A percentile compares a stretch with the other conserved stretches of the same genome.
Conservation (phyloP, 768 basidiomycete species). For the Hortiboletus campestris region DNA sequence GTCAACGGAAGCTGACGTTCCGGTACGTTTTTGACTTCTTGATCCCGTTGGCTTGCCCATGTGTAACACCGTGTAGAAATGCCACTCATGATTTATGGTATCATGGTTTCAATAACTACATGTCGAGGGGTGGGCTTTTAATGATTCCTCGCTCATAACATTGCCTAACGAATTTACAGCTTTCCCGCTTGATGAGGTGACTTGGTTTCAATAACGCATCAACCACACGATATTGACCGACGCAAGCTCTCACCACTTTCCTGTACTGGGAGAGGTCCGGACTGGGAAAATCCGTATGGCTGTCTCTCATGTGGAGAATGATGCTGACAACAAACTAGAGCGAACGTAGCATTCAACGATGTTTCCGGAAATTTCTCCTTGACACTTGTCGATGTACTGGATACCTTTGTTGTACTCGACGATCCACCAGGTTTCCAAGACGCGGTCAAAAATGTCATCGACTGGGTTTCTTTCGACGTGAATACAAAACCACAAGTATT, state of each 20-base stretch:
- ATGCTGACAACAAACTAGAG: constrained; percentile 34
- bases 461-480: constrained; percentile 86
- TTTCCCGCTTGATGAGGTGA: constrained; percentile 85
- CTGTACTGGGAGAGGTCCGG: constrained; percentile 84
- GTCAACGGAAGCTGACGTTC: constrained; percentile 52
- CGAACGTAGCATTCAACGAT: constrained; percentile 82
- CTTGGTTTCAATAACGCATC: constrained; percentile 5
- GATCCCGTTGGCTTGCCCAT: background rate
- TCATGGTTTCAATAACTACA: constrained; percentile 88
- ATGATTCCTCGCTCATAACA: constrained; percentile 1
- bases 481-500: constrained; percentile 98
- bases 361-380: constrained; percentile 93
- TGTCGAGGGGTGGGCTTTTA: constrained; percentile 63
- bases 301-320: constrained; percentile 5
- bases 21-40: constrained; percentile 41
- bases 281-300: constrained; percentile 78
- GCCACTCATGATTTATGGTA: constrained; percentile 79
- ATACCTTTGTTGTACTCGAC: constrained; percentile 85
- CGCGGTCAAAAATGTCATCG: constrained; percentile 80
- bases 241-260: constrained; percentile 81
- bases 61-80: constrained; percentile 44
- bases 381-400: constrained; percentile 79
- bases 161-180: constrained; percentile 42
- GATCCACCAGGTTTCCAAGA: constrained; percentile 76
- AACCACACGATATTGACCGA: constrained; percentile 14